phyloP scores from a whole-genome alignment of 1,284 basidiomycete species.

The Kalmanozyma brasiliensis region DNA sequence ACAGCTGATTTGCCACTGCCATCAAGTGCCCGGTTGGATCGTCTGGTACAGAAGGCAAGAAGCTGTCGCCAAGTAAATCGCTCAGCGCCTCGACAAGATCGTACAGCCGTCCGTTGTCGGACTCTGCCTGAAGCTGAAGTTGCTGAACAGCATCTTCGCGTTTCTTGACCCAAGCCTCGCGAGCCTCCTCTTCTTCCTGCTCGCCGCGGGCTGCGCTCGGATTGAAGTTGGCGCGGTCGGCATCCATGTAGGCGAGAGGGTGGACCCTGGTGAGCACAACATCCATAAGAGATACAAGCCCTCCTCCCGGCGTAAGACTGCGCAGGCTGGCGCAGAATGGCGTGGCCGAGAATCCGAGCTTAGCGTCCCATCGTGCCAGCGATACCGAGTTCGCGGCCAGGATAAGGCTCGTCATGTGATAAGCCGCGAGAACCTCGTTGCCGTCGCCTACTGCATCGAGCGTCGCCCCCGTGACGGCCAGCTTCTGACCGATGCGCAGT shows the following conservation, averaged over 20 bases:
- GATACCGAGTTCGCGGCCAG: constrained; percentile 86
- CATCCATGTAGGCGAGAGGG: constrained; percentile 68
- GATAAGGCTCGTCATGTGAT: constrained; percentile 75
- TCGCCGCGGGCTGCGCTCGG: constrained; percentile 70
- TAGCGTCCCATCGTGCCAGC: constrained; percentile 85
- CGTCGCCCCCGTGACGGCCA: constrained; percentile 81
- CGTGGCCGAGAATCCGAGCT: constrained; percentile 78
- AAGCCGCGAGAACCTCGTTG: constrained; percentile 83
- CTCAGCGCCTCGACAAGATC: constrained; percentile 35
- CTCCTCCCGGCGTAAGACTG: constrained; percentile 84
- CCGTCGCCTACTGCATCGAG: constrained; percentile 72
- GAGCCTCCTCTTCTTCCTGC: constrained; percentile 72
- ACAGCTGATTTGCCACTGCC: constrained; percentile 12
- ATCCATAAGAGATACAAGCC: constrained; percentile 80
- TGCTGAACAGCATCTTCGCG: constrained; percentile 22
- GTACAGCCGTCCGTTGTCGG: constrained; percentile 27
- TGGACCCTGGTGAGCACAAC: constrained; percentile 77
- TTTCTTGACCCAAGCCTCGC: constrained; percentile 75
- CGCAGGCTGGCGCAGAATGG: constrained; percentile 80
- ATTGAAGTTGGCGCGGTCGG: constrained; percentile 36
- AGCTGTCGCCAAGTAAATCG: constrained; percentile 21
- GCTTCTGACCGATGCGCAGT: constrained; percentile 82
- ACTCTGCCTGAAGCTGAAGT: constrained; percentile 27
- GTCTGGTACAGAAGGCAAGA: constrained; percentile 30
- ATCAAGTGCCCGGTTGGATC: constrained; percentile 24